Conservation (phyloP, 345 rosid species). For the Camelina hispida region DNA sequence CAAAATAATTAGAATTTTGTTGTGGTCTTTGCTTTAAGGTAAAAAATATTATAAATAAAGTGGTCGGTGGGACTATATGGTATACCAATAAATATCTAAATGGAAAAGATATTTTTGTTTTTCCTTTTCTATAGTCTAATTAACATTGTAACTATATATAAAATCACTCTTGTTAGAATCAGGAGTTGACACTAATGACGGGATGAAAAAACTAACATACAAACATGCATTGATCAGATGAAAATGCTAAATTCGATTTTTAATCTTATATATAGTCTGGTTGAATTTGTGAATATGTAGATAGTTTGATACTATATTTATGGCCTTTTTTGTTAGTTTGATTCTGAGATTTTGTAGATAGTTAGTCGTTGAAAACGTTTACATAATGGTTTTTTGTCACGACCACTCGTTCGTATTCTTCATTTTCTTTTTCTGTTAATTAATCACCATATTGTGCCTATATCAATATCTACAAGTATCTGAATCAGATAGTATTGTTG, state of each 20-base stretch:
- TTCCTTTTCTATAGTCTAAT: neutral
- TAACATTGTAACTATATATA: neutral
- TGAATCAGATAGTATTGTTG: neutral
- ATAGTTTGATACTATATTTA: neutral
- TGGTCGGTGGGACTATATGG: neutral
- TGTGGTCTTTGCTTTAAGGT: neutral
- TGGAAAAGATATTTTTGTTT: neutral
- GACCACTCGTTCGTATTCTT: neutral
- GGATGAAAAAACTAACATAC: neutral
- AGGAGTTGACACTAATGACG: neutral
- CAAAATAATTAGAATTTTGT: neutral
- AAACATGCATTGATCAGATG: neutral
- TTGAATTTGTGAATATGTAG: neutral
- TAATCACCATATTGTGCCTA: no score
- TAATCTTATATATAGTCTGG: neutral
- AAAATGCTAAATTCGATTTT: neutral
- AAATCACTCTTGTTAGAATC: neutral
- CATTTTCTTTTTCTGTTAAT: no score
- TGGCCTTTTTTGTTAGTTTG: neutral
- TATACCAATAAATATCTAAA: neutral
- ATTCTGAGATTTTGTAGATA: neutral
- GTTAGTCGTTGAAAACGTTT: neutral
- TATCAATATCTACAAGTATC: no score
- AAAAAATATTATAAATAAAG: neutral
- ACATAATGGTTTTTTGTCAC: neutral